Evolutionary conservation across 2,329 filamentous ascomycete species (phyloP), one percentile per base, ranked within the genome.

Genomic region (Aspergillus amoenus): DNA sequence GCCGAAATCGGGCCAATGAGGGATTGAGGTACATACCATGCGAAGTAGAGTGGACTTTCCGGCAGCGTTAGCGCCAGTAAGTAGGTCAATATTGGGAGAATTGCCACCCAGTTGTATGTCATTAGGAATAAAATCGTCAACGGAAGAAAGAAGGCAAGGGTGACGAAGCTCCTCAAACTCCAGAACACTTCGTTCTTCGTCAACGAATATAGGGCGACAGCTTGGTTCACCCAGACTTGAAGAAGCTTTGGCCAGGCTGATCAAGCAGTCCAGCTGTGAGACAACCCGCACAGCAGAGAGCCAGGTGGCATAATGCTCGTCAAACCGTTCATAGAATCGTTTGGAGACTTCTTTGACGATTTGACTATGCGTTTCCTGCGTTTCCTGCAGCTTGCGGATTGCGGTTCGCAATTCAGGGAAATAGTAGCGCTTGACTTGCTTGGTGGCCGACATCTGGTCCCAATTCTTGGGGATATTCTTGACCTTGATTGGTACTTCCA

Each of bases 361-460:
- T 68, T 99, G 93, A 4, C 87, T 88, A 73, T 97, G 94, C 1
- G 87, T 94, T 73, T 99, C 94, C 70, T 96, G 93, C 1, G 92
- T 90, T 76, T 99, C 94, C 70, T 96, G 94, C 17, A 97, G 82
- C 65, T 91, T 84, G 49, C 93, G 88, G 21, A 99, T 92, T 2
- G 97, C 84, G 27, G 84, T 81, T 13, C 89, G 89, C 13, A 97
- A 82, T 68, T 96, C 89, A 1, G 87, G 83, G 65, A 93, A 96
- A 78, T 97, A 99, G 79, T 93, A 99, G 0, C 94, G 88, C 76
- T 96, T 97, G 68, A 95, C 90, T 56, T 88, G 86, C 61, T 89
- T 85, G 0, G 94, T 97, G 0, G 93, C 89, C 4, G 94, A 97
- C 92, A 97, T 97, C 70, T 97, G 93, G 61, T 92, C 88, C 93